A percentile compares a stretch with the other conserved stretches of the same genome.
phyloP scores from a whole-genome alignment of 768 basidiomycete genomes.

The Mycena belliarum region DNA sequence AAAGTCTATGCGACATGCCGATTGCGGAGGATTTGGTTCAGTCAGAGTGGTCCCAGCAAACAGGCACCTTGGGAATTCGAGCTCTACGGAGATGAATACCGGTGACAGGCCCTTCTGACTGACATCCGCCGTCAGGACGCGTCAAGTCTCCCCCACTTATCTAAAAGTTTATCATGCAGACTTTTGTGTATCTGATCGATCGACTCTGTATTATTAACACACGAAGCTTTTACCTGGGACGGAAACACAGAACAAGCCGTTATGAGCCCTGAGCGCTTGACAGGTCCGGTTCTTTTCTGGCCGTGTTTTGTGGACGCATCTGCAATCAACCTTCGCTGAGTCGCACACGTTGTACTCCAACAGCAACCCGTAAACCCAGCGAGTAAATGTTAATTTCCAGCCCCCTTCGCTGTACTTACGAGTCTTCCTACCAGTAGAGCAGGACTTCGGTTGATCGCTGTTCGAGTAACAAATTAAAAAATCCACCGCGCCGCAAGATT shows the following conservation, averaged over 20 bases:
- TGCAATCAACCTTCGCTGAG: slow-evolving; percentile 2
- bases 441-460: slow-evolving; percentile 7
- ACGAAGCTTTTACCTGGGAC: slow-evolving; percentile 1
- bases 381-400: background rate
- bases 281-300: slow-evolving; percentile 4
- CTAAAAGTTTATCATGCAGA: slow-evolving; percentile 12
- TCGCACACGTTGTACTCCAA: slow-evolving; percentile 5
- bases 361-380: background rate
- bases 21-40: slow-evolving; percentile 76
- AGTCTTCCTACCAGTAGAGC: slow-evolving; percentile 3
- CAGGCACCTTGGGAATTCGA: slow-evolving; percentile 76
- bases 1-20: slow-evolving; percentile 81
- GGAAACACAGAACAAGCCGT: slow-evolving; percentile 15
- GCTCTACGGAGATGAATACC: slow-evolving; percentile 45
- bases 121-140: background rate
- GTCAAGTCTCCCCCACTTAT: background rate
- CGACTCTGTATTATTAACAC: background rate
- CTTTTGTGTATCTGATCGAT: slow-evolving; percentile 12
- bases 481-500: background rate
- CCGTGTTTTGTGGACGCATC: slow-evolving; percentile 2
- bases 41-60: slow-evolving; percentile 52
- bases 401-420: background rate
- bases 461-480: background rate
- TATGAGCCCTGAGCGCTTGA: background rate
- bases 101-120: slow-evolving; percentile 4